Base-by-base conservation (phyloP, 2,329 filamentous ascomycete genomes). In the Malbranchea cinnamomea region DNA sequence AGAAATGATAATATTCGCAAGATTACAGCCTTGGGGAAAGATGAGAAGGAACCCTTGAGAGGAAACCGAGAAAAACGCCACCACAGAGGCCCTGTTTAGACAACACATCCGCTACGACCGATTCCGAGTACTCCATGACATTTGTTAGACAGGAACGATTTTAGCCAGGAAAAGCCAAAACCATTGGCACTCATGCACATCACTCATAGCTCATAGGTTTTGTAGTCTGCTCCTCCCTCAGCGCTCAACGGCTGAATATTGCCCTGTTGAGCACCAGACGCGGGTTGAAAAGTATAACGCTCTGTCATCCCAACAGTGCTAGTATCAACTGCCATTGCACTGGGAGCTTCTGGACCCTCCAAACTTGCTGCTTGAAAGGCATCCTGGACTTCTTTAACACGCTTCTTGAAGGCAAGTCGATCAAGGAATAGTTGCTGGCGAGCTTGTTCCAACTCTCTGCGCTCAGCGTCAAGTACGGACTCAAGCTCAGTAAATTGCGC, bases 401-500 rank as follows among this genome's bases (percentile, higher is more conserved):
- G 72, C 55, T 79, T 78, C 62, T 89, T 84, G 62, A 95, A 93
- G 2, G 79, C 71, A 29, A 98, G 65, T 14, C 89, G 74, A 53
- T 98, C 89, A 21, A 95, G 63, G 64, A 95, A 93, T 11, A 98
- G 68, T 53, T 94, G 81, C 53, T 95, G 85, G 17, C 87, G 74
- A 23, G 81, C 82, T 34, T 85, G 74, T 56, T 98, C 89, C 13
- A 98, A 67, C 55, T 98, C 89, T 36, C 85, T 73, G 36, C 87
- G 77, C 60, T 98, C 89, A 4, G 85, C 83, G 45, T 91, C 80
- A 29, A 98, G 66, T 25, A 94, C 77, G 11, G 80, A 70, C 57
- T 98, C 89, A 69, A 98, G 85, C 54, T 98, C 89, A 45, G 81
- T 78, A 57, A 98, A 98, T 53, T 95, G 92, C 48, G 83, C 77